Evolutionary conservation across 805 yeast genomes (phyloP).

Genomic region (Sugiyamaella valdiviana): DNA sequence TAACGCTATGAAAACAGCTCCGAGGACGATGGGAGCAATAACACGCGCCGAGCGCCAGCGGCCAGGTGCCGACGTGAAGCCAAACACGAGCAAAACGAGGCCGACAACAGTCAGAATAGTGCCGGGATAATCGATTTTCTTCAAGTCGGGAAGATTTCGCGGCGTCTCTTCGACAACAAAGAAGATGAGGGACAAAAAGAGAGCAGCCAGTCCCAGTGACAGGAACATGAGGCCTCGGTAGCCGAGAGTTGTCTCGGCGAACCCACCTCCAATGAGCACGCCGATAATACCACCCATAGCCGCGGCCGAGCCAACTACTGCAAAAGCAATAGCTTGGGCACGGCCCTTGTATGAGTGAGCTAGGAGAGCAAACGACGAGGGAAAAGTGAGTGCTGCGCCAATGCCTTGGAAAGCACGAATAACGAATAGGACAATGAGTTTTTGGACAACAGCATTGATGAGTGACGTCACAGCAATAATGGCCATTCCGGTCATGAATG

Average conservation of each 20-base stretch:
- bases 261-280: slow-evolving; percentile 41
- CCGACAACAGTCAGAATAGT: slow-evolving; percentile 33
- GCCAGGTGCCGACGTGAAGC: slow-evolving; percentile 42
- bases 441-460: slow-evolving; percentile 34
- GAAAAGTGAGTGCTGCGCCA: slow-evolving; percentile 38
- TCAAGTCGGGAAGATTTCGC: slow-evolving; percentile 19
- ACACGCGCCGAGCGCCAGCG: slow-evolving; percentile 38
- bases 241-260: slow-evolving; percentile 34
- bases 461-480: slow-evolving; percentile 28
- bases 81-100: slow-evolving; percentile 36
- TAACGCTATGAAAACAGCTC: slow-evolving; percentile 29
- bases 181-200: slow-evolving; percentile 23
- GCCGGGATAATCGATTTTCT: slow-evolving; percentile 36
- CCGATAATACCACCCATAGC: slow-evolving; percentile 37
- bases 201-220: slow-evolving; percentile 31
- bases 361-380: slow-evolving; percentile 34
- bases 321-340: slow-evolving; percentile 27
- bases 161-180: slow-evolving; percentile 31
- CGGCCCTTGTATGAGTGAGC: slow-evolving; percentile 30
- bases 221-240: slow-evolving; percentile 38
- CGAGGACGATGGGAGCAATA: slow-evolving; percentile 39
- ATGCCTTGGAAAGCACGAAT: slow-evolving; percentile 44
- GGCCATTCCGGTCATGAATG: slow-evolving; percentile 28
- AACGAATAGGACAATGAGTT: slow-evolving; percentile 36
- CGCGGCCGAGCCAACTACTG: slow-evolving; percentile 26